Conservation (phyloP, 1,139 yeast species). For the Saccharomyces hybrid region DNA sequence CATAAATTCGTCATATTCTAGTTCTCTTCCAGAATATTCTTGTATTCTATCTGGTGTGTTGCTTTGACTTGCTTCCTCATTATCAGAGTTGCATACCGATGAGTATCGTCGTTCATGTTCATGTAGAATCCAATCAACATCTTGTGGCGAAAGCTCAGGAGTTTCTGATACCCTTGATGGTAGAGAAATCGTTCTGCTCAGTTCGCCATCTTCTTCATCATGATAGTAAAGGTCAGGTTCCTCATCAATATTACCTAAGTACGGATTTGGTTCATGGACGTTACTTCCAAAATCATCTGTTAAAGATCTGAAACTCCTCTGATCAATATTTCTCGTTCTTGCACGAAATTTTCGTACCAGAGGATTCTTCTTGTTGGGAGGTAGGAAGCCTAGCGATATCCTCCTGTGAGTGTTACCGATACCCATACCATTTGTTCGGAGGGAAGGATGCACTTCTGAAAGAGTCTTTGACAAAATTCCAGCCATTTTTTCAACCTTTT, state of each 20-base stretch:
- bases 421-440: slow-evolving; percentile 36
- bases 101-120: slow-evolving; percentile 58
- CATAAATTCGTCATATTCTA: slow-evolving; percentile 37
- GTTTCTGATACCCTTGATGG: slow-evolving; percentile 55
- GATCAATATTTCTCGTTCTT: slow-evolving; percentile 36
- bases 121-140: slow-evolving; percentile 58
- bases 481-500: slow-evolving; percentile 15
- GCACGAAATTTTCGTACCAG: slow-evolving; percentile 35
- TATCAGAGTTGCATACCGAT: slow-evolving; percentile 28
- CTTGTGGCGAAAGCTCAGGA: slow-evolving; percentile 39
- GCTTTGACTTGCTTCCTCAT: slow-evolving; percentile 13
- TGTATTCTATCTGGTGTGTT: not conserved
- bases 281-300: slow-evolving; percentile 33
- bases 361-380: slow-evolving; percentile 65
- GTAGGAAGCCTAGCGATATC: slow-evolving; percentile 49
- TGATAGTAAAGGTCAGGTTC: slow-evolving; percentile 37
- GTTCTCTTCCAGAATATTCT: slow-evolving; percentile 13
- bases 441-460: slow-evolving; percentile 32
- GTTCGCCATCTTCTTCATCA: slow-evolving; percentile 38
- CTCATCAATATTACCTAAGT: slow-evolving; percentile 35
- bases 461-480: slow-evolving; percentile 26
- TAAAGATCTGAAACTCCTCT: slow-evolving; percentile 53
- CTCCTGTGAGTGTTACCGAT: slow-evolving; percentile 38
- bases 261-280: slow-evolving; percentile 24
- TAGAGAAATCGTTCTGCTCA: slow-evolving; percentile 41